Base-by-base conservation (phyloP, 2,329 filamentous ascomycete species). In the Fusarium citri region DNA sequence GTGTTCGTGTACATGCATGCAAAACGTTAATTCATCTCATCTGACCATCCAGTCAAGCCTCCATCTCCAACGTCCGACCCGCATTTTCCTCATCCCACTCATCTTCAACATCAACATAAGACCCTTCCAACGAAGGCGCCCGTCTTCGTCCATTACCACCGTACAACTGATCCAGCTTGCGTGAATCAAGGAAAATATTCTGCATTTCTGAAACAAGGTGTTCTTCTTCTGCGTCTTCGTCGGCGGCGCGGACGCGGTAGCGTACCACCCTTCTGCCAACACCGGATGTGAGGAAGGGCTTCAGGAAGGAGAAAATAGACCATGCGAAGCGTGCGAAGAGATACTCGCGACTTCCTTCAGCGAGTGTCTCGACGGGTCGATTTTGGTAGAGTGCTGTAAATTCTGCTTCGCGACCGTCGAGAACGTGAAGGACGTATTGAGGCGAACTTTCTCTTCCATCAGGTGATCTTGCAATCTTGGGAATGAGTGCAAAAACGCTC, bases 41-140 rank as follows among this genome's bases (percentile, higher is more conserved):
- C 10, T 28, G 23, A 41, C 41, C 37, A 26, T 54, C n/a, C 3
- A 48, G 25, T 56, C 45, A 57, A 6, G 53, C 68, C 42, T 71
- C 68, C 68, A 71, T 71, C 68, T 71, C 68, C 14, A 37, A n/a
- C 34, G 61, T 69, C 5, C 66, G 37, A 1, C 59, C 55, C 0
- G 53, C 48, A 6, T 69, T 46, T 10, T 69, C 68, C 18, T 69
- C 68, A 14, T 71, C 68, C 68, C 68, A 71, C 11, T 66, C 68
- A 53, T 70, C 68, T 20, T 71, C 68, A 34, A 69, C 68, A 22
- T 71, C 68, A 15, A 69, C 64, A 42, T 66, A 71, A 14, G 45
- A 47, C 8, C 66, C 68, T 37, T 71, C 68, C 10, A 69, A 12
- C 1, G 60, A 64, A 1, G 58, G 42, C 0, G 26, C 43, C 15